Evolutionary conservation across 73 alveolate genomes (phyloP), one percentile per base, ranked within the genome.

Genomic region (Breviolum minutum): DNA sequence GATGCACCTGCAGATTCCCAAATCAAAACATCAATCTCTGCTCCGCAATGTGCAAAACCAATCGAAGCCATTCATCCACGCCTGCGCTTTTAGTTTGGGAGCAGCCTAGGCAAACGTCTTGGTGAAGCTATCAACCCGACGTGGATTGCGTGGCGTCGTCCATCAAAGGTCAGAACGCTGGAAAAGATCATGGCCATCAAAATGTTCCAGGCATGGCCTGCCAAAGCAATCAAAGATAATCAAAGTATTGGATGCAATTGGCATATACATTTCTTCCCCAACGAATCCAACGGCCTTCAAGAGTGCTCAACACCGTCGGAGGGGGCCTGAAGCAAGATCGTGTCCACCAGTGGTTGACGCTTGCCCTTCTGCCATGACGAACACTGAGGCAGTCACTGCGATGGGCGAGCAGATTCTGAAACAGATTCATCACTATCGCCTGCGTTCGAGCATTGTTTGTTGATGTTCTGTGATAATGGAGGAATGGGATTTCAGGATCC

Each of bases 401-500:
- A 61, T 61, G 76, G 94, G 27, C 79, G 94, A 27, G 94, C 76
- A 7, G 94, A 86, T 17, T 86, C 94, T 63, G 94, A 80, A 19
- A 14, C 88, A 80, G 88, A 86, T 62, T 86, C 94, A 84, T 84
- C 93, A 29, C 94, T 86, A 27, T 86, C 94, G 22, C 94, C 93
- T 40, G 54, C 54, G 3, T n/a, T n/a, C 0, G 54, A 40, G 54
- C 54, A 40, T 40, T 40, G 5, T 81, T 40, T 40, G 5, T 81
- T 10, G 8, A 79, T 32, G n/a, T 79, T 63, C 64, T 8, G 24
- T 73, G 40, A 73, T 12, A 73, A 24, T 16, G 82, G 17, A 73
- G 13, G 40, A 73, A 73, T 71, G 32, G 81, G 81, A 70, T 29
- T 29, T 77, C 87, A 77, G 30, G n/a, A 11, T 40, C 54, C 54